These are phyloP conservation scores for Trichoderma parareesei DNA, from an alignment of 495 filamentous ascomycete genomes.

Conservation along the genomic window DNA sequence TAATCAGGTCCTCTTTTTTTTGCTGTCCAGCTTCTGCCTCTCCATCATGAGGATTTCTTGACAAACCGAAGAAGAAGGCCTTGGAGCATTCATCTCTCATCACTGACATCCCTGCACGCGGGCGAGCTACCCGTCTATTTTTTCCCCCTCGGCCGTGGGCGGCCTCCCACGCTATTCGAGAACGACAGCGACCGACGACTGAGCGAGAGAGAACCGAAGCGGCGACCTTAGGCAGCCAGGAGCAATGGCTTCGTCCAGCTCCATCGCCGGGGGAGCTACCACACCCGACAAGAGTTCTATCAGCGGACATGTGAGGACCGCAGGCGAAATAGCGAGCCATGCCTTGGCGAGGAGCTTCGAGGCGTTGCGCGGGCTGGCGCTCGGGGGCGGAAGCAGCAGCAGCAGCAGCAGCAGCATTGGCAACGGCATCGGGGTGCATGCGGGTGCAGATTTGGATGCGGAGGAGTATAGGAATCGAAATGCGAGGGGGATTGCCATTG, in stretches of 20 bases:
- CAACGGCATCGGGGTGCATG: neutral
- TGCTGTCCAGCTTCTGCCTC: neutral
- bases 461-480: neutral
- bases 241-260: constrained; percentile 1
- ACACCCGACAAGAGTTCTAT: neutral
- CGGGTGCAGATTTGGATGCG: neutral
- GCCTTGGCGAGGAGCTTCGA: neutral
- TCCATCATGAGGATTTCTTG: neutral
- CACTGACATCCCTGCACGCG: neutral
- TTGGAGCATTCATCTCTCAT: neutral
- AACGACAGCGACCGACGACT: neutral
- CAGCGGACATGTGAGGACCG: neutral
- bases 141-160: neutral
- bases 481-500: neutral
- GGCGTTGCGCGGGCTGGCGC: neutral
- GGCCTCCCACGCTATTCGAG: constrained; percentile 1
- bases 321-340: neutral
- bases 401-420: neutral
- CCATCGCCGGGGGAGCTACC: neutral
- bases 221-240: neutral
- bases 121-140: neutral
- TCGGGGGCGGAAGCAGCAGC: neutral
- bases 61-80: neutral
- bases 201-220: neutral
- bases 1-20: neutral